A percentile compares a stretch with the other conserved stretches of the same genome.
These are phyloP conservation scores for Dactylellina leptospora DNA, from an alignment of 2,329 filamentous ascomycete genomes.

Conservation along the genomic window DNA sequence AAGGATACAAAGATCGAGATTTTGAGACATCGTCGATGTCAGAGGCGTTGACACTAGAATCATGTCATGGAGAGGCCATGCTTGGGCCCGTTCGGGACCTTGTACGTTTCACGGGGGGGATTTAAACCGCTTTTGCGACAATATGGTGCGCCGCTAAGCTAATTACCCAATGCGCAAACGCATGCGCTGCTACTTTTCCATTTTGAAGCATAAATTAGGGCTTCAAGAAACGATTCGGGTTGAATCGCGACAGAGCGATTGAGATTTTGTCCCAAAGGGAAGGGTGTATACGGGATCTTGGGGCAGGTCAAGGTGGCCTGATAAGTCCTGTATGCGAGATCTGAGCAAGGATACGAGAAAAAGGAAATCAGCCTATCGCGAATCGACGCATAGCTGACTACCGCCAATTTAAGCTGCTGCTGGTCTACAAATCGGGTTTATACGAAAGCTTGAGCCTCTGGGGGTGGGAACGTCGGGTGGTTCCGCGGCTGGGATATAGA, in stretches of 20 bases:
- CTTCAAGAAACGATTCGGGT: conserved; percentile 21
- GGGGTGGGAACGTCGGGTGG: conserved; percentile 21
- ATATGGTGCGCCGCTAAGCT: conserved; percentile 12
- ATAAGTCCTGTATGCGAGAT: conserved; percentile 44
- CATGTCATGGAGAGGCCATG: conserved; percentile 52
- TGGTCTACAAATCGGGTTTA: conserved; percentile 28
- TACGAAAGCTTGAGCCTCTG: conserved; percentile 21
- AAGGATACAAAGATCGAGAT: background rate
- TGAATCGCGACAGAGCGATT: conserved; percentile 22
- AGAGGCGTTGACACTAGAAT: conserved; percentile 45
- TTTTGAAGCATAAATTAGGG: conserved; percentile 30
- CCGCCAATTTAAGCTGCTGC: conserved; percentile 14
- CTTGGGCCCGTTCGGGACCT: conserved; percentile 12
- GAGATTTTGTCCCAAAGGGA: conserved; percentile 3
- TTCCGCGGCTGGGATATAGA: conserved; percentile 36
- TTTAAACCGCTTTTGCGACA: conserved; percentile 12
- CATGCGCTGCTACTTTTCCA: conserved; percentile 7
- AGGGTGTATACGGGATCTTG: conserved; percentile 1
- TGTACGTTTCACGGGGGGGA: conserved; percentile 6
- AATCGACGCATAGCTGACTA: conserved; percentile 16
- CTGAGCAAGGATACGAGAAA: conserved; percentile 33
- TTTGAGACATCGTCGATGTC: conserved; percentile 29
- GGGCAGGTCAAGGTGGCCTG: conserved; percentile 50
- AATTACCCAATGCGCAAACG: too few species aligned
- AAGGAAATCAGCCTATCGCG: conserved; percentile 20